These are phyloP conservation scores for Globisporangium polare DNA, from an alignment of 352 stramenopile genomes.

Conservation along the genomic window DNA sequence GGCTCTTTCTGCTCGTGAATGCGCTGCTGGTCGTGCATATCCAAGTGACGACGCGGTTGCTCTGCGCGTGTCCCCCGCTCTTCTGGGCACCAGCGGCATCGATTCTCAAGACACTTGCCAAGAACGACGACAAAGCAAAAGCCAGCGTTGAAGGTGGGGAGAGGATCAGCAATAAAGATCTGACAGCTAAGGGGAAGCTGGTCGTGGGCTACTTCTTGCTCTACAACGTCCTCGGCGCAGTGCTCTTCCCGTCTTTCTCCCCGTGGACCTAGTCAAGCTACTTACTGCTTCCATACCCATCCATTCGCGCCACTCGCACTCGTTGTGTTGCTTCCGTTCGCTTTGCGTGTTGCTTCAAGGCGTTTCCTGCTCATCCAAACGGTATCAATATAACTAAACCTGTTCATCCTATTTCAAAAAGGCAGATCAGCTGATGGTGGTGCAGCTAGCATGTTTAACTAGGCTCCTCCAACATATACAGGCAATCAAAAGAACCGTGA, in stretches of 20 bases:
- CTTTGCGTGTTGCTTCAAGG: no score
- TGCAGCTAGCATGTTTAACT: no score
- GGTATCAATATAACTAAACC: no score
- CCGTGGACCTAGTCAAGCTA: slow-evolving; percentile 57
- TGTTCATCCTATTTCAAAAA: no score
- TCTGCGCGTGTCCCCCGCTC: slow-evolving; percentile 69
- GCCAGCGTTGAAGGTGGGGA: not conserved
- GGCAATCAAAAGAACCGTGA: not conserved
- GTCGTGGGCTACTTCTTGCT: slow-evolving; percentile 70
- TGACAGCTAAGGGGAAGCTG: slow-evolving; percentile 21
- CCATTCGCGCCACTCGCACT: no score
- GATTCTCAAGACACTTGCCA: slow-evolving; percentile 11
- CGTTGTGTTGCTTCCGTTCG: no score
- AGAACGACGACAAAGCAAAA: not conserved
- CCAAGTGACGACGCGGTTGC: slow-evolving; percentile 79
- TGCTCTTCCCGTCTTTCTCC: slow-evolving; percentile 80
- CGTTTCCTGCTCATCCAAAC: no score
- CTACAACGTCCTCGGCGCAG: slow-evolving; percentile 58
- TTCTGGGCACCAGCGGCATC: slow-evolving; percentile 69
- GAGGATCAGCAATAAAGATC: not conserved
- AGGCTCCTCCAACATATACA: no score
- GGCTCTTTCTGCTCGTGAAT: slow-evolving; percentile 73
- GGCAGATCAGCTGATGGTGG: no score
- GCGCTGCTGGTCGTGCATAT: slow-evolving; percentile 81
- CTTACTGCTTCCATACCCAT: no score